A percentile compares a stretch with the other conserved stretches of the same genome.
These are phyloP conservation scores for Linnemannia exigua DNA, from an alignment of 192 early-diverging fungal species.

Conservation along the genomic window DNA sequence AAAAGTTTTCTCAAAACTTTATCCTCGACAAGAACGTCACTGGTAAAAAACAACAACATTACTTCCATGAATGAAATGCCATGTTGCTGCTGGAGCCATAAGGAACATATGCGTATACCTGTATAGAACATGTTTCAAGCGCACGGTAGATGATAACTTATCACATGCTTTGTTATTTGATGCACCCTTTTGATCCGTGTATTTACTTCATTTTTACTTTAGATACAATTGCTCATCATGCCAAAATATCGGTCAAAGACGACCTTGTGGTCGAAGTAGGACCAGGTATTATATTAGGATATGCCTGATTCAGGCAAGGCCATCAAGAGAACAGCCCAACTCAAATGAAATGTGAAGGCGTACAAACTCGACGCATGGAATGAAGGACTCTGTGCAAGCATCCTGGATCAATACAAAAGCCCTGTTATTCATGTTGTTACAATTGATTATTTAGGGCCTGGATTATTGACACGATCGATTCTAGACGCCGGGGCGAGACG, in stretches of 20 bases:
- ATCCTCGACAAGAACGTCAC: conserved; percentile 88
- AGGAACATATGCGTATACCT: too few relatives aligned
- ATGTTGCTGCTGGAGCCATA: too few relatives aligned
- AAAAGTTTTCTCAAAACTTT: conserved; percentile 87
- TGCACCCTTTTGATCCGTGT: neutral
- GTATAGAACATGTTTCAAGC: too few relatives aligned
- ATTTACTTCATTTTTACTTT: neutral
- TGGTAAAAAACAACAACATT: conserved; percentile 50
- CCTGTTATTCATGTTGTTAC: neutral
- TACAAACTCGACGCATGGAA: too few relatives aligned
- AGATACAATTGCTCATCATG: conserved; percentile 77
- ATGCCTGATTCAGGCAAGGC: neutral
- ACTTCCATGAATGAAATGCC: neutral
- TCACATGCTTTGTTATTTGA: too few relatives aligned
- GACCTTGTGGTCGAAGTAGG: conserved; percentile 83
- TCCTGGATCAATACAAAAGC: neutral
- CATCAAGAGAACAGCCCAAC: neutral
- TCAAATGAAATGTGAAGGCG: neutral
- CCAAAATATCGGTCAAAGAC: conserved; percentile 68
- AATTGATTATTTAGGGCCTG: conserved; percentile 67
- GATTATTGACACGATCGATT: conserved; percentile 83
- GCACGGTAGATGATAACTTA: too few relatives aligned
- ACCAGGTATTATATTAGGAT: conserved; percentile 68
- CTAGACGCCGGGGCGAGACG: conserved; percentile 72
- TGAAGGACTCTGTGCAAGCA: too few relatives aligned